Percentiles rank a stretch among this genome's conserved stretches.
These are phyloP conservation scores for Aegilops longissima DNA, from an alignment of 176 grass and related monocot species.

Conservation along the genomic window DNA sequence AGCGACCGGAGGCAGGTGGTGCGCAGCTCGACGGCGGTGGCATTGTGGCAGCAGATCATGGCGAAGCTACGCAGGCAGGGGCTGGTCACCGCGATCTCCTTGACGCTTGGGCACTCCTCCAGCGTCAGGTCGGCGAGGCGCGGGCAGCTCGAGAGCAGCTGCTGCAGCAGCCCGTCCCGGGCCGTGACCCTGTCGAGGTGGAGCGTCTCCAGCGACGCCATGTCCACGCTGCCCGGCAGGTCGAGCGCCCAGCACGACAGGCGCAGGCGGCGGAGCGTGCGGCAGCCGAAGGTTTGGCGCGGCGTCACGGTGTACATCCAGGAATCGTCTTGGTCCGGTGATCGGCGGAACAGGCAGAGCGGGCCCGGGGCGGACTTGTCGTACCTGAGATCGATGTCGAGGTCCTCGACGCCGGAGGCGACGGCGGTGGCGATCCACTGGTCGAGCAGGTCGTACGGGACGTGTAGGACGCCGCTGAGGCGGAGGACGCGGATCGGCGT, in stretches of 20 bases:
- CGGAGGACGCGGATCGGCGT: not conserved
- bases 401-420: not conserved
- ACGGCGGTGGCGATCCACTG: not conserved
- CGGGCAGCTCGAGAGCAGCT: not conserved
- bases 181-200: not conserved
- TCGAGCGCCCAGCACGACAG: not conserved
- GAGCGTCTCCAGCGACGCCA: not conserved
- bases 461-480: not conserved
- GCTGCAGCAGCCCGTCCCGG: not conserved
- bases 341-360: not conserved
- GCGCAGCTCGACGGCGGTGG: not conserved
- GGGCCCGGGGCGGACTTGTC: not conserved
- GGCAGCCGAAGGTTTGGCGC: not conserved
- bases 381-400: not conserved
- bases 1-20: not conserved
- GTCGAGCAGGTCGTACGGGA: not conserved
- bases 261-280: not conserved
- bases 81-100: not conserved
- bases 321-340: not conserved
- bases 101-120: not conserved
- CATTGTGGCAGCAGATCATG: conserved; percentile 24
- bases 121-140: not conserved
- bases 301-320: not conserved
- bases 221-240: not conserved
- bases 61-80: not conserved